Percentiles rank a stretch among this genome's conserved stretches.
These are phyloP conservation scores for Inonotus hispidus DNA, from an alignment of 1,284 basidiomycete species.

Conservation along the genomic window DNA sequence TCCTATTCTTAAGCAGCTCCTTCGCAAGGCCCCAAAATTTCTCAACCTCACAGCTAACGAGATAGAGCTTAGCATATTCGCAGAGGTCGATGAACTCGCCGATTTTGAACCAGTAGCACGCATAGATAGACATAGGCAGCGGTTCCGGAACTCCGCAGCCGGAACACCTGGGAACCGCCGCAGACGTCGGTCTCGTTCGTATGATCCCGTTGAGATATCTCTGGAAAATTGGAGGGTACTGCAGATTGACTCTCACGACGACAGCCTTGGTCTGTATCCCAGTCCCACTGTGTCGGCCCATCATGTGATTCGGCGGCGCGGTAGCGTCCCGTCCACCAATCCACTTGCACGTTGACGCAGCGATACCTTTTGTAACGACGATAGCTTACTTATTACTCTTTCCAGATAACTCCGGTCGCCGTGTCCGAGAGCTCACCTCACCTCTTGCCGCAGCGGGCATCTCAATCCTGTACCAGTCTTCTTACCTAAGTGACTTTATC, in stretches of 20 bases:
- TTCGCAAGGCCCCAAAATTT: slow-evolving; percentile 59
- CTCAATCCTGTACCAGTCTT: slow-evolving; percentile 80
- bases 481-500: slow-evolving; percentile 82
- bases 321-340: neutral
- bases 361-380: neutral
- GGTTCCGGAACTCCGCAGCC: slow-evolving; percentile 32
- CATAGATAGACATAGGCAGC: slow-evolving; percentile 46
- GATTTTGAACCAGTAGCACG: slow-evolving; percentile 60
- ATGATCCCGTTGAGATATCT: slow-evolving; percentile 49
- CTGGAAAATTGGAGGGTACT: slow-evolving; percentile 70
- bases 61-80: slow-evolving; percentile 68
- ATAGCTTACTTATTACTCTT: slow-evolving; percentile 1
- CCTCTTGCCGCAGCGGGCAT: slow-evolving; percentile 76
- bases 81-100: slow-evolving; percentile 49
- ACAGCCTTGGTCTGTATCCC: slow-evolving; percentile 47
- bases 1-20: slow-evolving; percentile 61
- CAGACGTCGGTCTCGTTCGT: slow-evolving; percentile 20
- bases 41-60: slow-evolving; percentile 72
- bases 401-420: slow-evolving; percentile 63
- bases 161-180: slow-evolving; percentile 25
- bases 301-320: neutral
- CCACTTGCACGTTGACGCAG: neutral
- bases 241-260: slow-evolving; percentile 69
- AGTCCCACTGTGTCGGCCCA: neutral
- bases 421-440: slow-evolving; percentile 73